phyloP scores from a whole-genome alignment of 2,329 filamentous ascomycete genomes.

The Clarireedia sp. region DNA sequence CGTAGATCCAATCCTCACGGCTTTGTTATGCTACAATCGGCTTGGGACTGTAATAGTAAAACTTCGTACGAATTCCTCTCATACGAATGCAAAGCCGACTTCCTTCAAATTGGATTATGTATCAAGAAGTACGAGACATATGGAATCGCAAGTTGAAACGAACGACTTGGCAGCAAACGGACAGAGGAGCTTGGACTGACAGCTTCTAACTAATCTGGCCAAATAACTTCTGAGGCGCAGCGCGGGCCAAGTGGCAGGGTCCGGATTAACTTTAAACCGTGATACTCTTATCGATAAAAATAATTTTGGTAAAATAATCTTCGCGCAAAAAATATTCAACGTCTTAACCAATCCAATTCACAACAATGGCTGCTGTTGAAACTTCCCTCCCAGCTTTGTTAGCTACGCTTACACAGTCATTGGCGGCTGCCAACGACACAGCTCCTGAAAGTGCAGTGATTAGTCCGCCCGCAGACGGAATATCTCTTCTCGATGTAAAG shows the following conservation, averaged over 20 bases:
- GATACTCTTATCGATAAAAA: slow-evolving; percentile 4
- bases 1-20: not conserved
- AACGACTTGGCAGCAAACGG: not conserved
- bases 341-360: not conserved
- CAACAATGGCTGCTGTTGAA: slow-evolving; percentile 38
- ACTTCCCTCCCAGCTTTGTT: slow-evolving; percentile 43
- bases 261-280: slow-evolving; percentile 15
- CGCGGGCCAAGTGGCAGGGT: not conserved
- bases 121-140: not conserved
- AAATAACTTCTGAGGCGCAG: not conserved
- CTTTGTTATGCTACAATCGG: not conserved
- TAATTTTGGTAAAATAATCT: not conserved
- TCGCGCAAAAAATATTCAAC: too few species aligned
- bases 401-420: slow-evolving; percentile 48
- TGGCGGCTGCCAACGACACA: slow-evolving; percentile 54
- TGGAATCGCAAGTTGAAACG: not conserved
- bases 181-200: not conserved
- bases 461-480: slow-evolving; percentile 72
- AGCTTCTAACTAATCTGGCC: slow-evolving; percentile 5
- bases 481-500: slow-evolving; percentile 90
- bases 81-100: not conserved
- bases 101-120: not conserved
- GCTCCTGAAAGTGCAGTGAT: slow-evolving; percentile 55
- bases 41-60: not conserved
- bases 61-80: not conserved